Base-by-base conservation (phyloP, 2,329 filamentous ascomycete genomes). In the Aspergillus melleus region DNA sequence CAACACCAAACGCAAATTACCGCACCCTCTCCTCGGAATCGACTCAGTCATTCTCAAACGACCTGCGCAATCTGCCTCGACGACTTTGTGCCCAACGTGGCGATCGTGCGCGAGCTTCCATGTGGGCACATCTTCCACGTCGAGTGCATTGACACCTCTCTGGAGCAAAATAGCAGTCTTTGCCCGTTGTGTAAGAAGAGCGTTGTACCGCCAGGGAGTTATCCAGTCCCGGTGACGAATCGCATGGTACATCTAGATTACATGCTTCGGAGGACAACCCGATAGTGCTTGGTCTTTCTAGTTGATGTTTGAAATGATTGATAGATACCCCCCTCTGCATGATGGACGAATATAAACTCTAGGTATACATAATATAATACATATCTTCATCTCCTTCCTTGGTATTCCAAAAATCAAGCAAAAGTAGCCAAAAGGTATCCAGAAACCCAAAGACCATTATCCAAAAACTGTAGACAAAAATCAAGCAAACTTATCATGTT, bases 71-170 rank as follows among this genome's bases (percentile, higher is more conserved):
- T 98, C 55, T 99, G 95, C 71, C 83, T 96, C 1, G 90, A 92
- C 57, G 86, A 91, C 60, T 98, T 91, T 70, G 83, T 89, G 29
- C 84, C 87, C 16, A 84, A 86, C 42, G 77, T 82, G 19, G 89
- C 90, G 0, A 84, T 87, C 20, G 92, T 98, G 57, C 89, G 92
- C 57, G 90, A 97, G 75, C 81, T 98, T 2, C 87, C 91, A 0
- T 99, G 95, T 68, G 88, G 90, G 0, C 95, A 99, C 73, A 94
- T 98, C 58, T 99, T 93, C 75, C 94, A 99, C 66, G 89, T 91
- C 0, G 89, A 90, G 64, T 99, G 95, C 70, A 93, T 98, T 64
- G 93, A 98, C 70, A 85, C 88, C 22, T 96, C 95, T 68, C 81
- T 98, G 12, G 82, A 84, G 49, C 83, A 87, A 57, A 89, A 89